Conservation (phyloP, 148 eudicot species). For the Hydrangea macrophylla region DNA sequence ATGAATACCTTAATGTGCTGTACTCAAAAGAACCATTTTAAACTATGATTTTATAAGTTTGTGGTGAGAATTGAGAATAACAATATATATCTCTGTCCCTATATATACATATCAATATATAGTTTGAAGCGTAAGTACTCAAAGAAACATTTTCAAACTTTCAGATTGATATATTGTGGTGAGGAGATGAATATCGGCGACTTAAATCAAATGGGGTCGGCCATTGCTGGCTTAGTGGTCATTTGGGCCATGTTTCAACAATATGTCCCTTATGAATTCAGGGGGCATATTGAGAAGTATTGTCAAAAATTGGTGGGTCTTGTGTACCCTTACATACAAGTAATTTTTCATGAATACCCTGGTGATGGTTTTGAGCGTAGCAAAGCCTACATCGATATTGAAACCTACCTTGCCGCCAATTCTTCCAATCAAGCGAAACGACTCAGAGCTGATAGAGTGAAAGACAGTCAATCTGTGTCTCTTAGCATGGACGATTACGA, state of each 20-base stretch:
- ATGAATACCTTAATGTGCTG: too few relatives aligned
- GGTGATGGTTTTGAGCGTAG: constrained; percentile 22
- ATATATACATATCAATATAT: background rate
- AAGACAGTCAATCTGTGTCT: constrained; percentile 23
- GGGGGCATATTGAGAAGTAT: constrained; percentile 7
- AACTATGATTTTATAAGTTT: too few relatives aligned
- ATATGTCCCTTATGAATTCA: constrained; percentile 20
- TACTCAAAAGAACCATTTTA: too few relatives aligned
- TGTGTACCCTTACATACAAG: constrained; percentile 31
- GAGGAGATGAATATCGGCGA: background rate
- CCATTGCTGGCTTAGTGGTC: constrained; percentile 29
- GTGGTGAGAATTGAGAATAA: too few relatives aligned
- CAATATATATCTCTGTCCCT: too few relatives aligned
- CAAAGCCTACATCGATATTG: constrained; percentile 25
- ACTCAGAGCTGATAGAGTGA: constrained; percentile 35
- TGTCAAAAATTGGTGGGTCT: background rate
- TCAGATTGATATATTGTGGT: background rate
- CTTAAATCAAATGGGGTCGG: constrained; percentile 19
- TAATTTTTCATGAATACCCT: constrained; percentile 30
- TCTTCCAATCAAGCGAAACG: constrained; percentile 26
- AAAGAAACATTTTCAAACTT: background rate
- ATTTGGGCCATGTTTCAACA: constrained; percentile 34
- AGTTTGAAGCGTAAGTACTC: background rate
- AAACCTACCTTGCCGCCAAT: constrained; percentile 32
- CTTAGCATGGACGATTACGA: constrained; percentile 44